These are phyloP conservation scores for Calonectria hawksworthii DNA, from an alignment of 2,329 filamentous ascomycete genomes.

Conservation along the genomic window DNA sequence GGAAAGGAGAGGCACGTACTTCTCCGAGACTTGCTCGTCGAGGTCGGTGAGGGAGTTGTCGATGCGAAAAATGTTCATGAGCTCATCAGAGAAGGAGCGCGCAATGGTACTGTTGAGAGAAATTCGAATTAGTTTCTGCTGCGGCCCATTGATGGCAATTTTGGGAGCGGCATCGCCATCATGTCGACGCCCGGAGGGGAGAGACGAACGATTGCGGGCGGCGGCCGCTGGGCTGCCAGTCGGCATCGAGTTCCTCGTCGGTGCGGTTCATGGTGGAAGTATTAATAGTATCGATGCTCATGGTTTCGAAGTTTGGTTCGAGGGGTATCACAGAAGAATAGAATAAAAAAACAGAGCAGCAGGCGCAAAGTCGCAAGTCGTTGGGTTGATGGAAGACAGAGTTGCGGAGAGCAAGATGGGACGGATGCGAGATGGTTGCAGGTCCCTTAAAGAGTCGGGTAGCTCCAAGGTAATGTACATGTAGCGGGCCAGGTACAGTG, in stretches of 20 bases:
- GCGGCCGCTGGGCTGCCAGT: constrained; percentile 83
- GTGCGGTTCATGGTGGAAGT: constrained; percentile 55
- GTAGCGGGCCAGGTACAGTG: constrained; percentile 16
- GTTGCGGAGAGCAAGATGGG: not conserved
- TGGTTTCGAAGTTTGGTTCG: not conserved
- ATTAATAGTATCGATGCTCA: constrained; percentile 1
- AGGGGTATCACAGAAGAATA: constrained; percentile 17
- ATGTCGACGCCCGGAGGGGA: constrained; percentile 56
- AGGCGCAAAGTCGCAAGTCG: not conserved
- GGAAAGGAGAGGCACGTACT: constrained; percentile 68
- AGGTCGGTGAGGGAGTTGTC: constrained; percentile 83
- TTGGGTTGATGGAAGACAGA: constrained; percentile 2
- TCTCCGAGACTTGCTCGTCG: constrained; percentile 82
- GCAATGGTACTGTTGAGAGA: constrained; percentile 79
- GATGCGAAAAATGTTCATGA: constrained; percentile 91
- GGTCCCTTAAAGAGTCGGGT: constrained; percentile 20
- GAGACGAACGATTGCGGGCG: constrained; percentile 86
- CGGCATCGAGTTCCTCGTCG: constrained; percentile 79
- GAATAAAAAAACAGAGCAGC: not conserved
- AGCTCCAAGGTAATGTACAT: constrained; percentile 6
- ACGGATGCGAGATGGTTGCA: constrained; percentile 8
- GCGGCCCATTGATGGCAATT: not conserved
- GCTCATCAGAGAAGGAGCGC: constrained; percentile 85
- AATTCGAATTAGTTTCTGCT: constrained; percentile 29
- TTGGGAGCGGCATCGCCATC: not conserved